A percentile compares a stretch with the other conserved stretches of the same genome.
Conservation (phyloP, 352 stramenopile genomes). For the Pythium biforme region DNA sequence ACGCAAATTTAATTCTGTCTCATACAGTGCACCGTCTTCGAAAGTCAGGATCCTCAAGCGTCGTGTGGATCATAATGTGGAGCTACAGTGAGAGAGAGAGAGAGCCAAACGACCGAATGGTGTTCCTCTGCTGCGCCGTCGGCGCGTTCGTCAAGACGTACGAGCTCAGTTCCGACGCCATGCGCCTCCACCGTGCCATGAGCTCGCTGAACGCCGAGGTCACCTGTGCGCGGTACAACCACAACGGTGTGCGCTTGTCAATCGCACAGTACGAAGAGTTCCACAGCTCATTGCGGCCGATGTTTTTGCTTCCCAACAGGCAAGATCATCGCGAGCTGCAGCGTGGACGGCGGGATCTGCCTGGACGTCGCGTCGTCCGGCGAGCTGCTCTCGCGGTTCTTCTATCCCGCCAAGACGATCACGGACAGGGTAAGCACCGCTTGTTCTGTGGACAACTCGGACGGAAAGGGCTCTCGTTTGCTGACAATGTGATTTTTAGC, state of each 20-base stretch:
- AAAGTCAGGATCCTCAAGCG: constrained; percentile 18
- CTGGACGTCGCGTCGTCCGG: constrained; percentile 52
- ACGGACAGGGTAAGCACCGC: constrained; percentile 32
- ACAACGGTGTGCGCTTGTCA: constrained; percentile 42
- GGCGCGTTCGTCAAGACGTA: constrained; percentile 60
- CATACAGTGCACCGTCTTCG: background rate
- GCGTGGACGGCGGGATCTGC: constrained; percentile 57
- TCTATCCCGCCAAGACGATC: constrained; percentile 42
- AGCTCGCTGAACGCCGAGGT: constrained; percentile 54
- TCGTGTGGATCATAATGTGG: background rate
- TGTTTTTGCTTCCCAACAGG: no score
- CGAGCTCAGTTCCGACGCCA: constrained; percentile 49
- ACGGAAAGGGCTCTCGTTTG: background rate
- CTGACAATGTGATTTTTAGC: constrained; percentile 26
- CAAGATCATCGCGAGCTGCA: constrained; percentile 65
- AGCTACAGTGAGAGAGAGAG: background rate
- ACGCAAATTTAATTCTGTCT: constrained; percentile 13
- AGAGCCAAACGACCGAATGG: constrained; percentile 18
- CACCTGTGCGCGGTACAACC: constrained; percentile 61
- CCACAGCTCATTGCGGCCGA: no score
- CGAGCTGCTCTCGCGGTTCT: constrained; percentile 65
- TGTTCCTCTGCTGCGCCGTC: constrained; percentile 59
- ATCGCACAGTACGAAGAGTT: no score
- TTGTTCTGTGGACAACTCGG: background rate
- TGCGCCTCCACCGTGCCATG: constrained; percentile 42